Evolutionary conservation across 2,329 filamentous ascomycete genomes (phyloP), one percentile per base, ranked within the genome.

Genomic region (Aspergillus quadrilineatus): DNA sequence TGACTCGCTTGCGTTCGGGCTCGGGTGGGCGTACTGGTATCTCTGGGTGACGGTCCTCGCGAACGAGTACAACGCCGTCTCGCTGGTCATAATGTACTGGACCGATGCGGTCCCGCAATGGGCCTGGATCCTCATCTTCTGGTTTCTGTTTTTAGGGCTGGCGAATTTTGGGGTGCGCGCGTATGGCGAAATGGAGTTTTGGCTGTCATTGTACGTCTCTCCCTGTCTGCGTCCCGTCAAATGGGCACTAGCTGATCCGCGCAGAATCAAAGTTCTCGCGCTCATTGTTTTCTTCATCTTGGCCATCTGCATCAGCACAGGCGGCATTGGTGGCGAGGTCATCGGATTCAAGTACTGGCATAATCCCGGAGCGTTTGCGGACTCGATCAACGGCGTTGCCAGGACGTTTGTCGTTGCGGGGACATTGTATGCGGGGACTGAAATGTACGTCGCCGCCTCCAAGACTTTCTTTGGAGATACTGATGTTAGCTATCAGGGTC

Each of bases 1-100:
- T 65, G 85, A 56, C 83, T 10, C 85, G 85, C 50, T 77, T 90
- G 53, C 88, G 87, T 12, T 92, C 91, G 65, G 81, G 87, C 26
- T 91, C 80, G 89, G 89, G 14, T 92, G 89, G 89, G 85, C 89
- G 54, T 92, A 92, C 73, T 92, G 87, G 86, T 90, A 90, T 66
- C 85, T 82, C 46, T 92, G 86, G 87, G 80, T 85, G n/a, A 56
- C 53, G 37, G 47, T 56, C 26, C 41, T 56, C 5, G 53, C 53
- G 45, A 56, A 56, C 47, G 53, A 56, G 30, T 56, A 56, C 30
- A 56, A 56, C 42, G 53, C 53, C 47, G 53, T 56, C 14, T 56
- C 53, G 2, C 41, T 90, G 47, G 88, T 91, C 56, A 87, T 91
- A 58, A 85, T 90, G 70, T 91, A 87, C 73, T 91, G 88, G 89